Evolutionary conservation across 768 basidiomycete genomes (phyloP).

Genomic region (Bullera alba): DNA sequence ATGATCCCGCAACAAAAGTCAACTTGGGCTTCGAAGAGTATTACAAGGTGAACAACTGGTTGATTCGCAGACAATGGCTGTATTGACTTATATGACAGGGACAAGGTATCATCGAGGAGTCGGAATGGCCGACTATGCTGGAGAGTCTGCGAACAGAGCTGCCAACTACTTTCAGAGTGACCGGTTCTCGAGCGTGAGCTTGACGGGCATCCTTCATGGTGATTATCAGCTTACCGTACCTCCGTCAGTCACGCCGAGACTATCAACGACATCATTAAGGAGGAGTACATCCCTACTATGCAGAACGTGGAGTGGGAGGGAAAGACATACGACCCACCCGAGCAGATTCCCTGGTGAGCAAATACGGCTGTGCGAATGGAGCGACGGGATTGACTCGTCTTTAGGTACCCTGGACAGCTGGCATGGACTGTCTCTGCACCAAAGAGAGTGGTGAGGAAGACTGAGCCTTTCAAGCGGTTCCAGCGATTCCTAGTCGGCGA

Average conservation of each 20-base stretch:
- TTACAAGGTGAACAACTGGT: constrained; percentile 45
- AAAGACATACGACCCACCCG: constrained; percentile 66
- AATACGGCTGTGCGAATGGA: neutral
- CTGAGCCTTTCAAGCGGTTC: constrained; percentile 84
- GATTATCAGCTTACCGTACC: too few species aligned
- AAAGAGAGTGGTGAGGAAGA: constrained; percentile 78
- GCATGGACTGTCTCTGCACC: constrained; percentile 95
- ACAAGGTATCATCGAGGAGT: constrained; percentile 65
- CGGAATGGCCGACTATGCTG: constrained; percentile 71
- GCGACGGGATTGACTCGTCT: neutral
- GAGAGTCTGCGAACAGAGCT: constrained; percentile 61
- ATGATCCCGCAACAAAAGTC: neutral
- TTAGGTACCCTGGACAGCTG: constrained; percentile 86
- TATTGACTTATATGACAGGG: constrained; percentile 33
- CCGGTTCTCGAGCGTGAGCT: constrained; percentile 72
- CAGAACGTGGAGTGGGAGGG: constrained; percentile 69
- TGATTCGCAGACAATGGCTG: neutral
- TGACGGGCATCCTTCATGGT: constrained; percentile 4
- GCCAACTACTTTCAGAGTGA: constrained; percentile 89
- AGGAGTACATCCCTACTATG: constrained; percentile 69
- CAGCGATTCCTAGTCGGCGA: constrained; percentile 95
- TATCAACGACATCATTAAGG: constrained; percentile 70
- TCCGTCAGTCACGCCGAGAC: constrained; percentile 52
- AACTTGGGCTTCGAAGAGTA: constrained; percentile 49
- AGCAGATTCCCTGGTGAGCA: constrained; percentile 78